These are phyloP conservation scores for Mycena galopus DNA, from an alignment of 768 basidiomycete genomes.

Conservation along the genomic window DNA sequence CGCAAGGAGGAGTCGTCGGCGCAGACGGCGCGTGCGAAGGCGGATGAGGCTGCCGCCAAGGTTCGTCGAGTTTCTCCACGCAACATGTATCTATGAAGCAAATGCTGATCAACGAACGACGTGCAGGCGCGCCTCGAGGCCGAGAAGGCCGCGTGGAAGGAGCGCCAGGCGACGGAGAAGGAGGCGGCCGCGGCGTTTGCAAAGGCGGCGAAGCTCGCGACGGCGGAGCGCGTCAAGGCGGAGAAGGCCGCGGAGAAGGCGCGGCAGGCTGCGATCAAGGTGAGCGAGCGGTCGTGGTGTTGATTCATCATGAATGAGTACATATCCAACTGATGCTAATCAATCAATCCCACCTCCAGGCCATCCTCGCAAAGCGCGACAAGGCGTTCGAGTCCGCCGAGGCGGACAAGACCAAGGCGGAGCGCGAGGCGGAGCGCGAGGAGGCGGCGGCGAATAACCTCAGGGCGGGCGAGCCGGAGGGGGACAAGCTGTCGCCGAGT, in stretches of 20 bases:
- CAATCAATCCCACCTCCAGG: background rate
- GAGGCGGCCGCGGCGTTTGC: background rate
- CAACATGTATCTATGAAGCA: background rate
- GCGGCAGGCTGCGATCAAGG: conserved; percentile 23
- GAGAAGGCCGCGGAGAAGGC: conserved; percentile 11
- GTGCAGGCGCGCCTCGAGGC: conserved; percentile 9
- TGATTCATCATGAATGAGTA: background rate
- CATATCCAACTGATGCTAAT: background rate
- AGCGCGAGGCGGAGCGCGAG: background rate
- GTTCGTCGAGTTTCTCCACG: background rate
- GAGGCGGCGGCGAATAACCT: background rate
- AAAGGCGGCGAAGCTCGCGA: background rate
- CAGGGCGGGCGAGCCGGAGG: background rate
- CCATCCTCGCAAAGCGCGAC: background rate
- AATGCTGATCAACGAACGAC: background rate
- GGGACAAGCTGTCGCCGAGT: background rate
- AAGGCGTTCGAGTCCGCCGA: background rate
- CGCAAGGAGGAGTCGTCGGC: conserved; percentile 22
- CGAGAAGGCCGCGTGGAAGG: conserved; percentile 28
- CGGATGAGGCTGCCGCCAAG: conserved; percentile 18
- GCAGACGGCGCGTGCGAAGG: conserved; percentile 24
- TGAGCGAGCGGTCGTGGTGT: background rate
- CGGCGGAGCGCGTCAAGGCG: background rate
- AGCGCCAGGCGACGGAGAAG: background rate
- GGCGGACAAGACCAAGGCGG: background rate